phyloP scores from a whole-genome alignment of 2,329 filamentous ascomycete genomes.

The Exophiala spinifera region DNA sequence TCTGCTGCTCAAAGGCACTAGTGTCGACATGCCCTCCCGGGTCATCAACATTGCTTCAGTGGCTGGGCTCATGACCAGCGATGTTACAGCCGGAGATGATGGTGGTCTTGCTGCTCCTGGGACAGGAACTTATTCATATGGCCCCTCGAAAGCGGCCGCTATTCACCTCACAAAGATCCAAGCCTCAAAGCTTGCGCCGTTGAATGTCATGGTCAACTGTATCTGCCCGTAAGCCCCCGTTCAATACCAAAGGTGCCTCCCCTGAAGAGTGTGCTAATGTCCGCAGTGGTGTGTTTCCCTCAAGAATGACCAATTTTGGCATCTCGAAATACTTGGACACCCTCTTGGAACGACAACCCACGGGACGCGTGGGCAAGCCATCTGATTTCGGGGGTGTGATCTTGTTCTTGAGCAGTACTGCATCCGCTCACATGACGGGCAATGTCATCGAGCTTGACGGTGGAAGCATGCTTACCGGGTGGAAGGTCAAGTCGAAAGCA shows the following conservation, averaged over 20 bases:
- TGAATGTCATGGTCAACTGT: slow-evolving; percentile 52
- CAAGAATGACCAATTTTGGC: slow-evolving; percentile 55
- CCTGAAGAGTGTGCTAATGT: slow-evolving; percentile 1
- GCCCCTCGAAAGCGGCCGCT: slow-evolving; percentile 52
- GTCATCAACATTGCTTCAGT: slow-evolving; percentile 56
- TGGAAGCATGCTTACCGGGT: slow-evolving; percentile 44
- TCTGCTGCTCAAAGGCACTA: slow-evolving; percentile 46
- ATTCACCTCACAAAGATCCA: slow-evolving; percentile 53
- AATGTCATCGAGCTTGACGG: slow-evolving; percentile 50
- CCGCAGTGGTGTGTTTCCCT: slow-evolving; percentile 48
- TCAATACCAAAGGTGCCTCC: background rate
- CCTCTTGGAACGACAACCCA: slow-evolving; percentile 47
- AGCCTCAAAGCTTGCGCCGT: slow-evolving; percentile 50
- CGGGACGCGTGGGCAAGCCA: slow-evolving; percentile 47
- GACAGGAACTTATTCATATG: slow-evolving; percentile 51
- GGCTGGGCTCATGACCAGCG: slow-evolving; percentile 42
- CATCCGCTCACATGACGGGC: slow-evolving; percentile 42
- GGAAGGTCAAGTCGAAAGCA: slow-evolving; percentile 35
- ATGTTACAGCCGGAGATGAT: slow-evolving; percentile 45
- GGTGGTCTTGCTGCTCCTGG: slow-evolving; percentile 54
- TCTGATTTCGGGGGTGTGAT: slow-evolving; percentile 48
- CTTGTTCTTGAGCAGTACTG: slow-evolving; percentile 43
- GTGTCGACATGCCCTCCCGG: slow-evolving; percentile 43
- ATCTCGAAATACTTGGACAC: slow-evolving; percentile 49
- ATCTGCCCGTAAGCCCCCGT: slow-evolving; percentile 35